A percentile compares a stretch with the other conserved stretches of the same genome.
These are phyloP conservation scores for Pythium myriotylum DNA, from an alignment of 352 stramenopile species.

Conservation along the genomic window DNA sequence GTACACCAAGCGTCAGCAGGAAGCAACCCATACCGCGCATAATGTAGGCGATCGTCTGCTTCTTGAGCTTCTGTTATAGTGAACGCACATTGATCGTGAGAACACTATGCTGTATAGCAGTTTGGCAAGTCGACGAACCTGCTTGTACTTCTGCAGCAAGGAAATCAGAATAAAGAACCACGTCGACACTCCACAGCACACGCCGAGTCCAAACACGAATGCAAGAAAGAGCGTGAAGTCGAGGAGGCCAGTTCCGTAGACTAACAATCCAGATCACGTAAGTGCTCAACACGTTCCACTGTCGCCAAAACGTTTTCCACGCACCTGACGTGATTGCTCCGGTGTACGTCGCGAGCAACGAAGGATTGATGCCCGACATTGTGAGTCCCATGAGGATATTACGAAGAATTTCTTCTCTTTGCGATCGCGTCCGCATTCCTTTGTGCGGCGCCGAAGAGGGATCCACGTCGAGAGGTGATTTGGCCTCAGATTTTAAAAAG, in stretches of 20 bases:
- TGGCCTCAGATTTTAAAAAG: constrained; percentile 82
- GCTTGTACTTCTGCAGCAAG: constrained; percentile 90
- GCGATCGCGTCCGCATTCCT: constrained; percentile 36
- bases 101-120: no score
- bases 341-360: constrained; percentile 84
- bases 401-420: constrained; percentile 72
- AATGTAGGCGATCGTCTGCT: constrained; percentile 81
- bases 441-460: constrained; percentile 51
- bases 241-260: constrained; percentile 86
- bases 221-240: constrained; percentile 87
- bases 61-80: constrained; percentile 67
- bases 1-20: constrained; percentile 70
- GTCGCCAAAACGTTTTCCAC: background rate
- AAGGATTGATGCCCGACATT: constrained; percentile 88
- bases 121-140: constrained; percentile 49
- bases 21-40: constrained; percentile 87
- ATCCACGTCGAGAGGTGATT: constrained; percentile 71
- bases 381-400: constrained; percentile 86
- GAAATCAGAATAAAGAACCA: constrained; percentile 90
- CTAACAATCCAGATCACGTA: constrained; percentile 32
- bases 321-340: constrained; percentile 85
- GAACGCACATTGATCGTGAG: no score
- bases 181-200: constrained; percentile 84
- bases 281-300: background rate
- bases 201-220: constrained; percentile 81